phyloP scores from a whole-genome alignment of 1,139 yeast species.

The Torulaspora globosa region DNA sequence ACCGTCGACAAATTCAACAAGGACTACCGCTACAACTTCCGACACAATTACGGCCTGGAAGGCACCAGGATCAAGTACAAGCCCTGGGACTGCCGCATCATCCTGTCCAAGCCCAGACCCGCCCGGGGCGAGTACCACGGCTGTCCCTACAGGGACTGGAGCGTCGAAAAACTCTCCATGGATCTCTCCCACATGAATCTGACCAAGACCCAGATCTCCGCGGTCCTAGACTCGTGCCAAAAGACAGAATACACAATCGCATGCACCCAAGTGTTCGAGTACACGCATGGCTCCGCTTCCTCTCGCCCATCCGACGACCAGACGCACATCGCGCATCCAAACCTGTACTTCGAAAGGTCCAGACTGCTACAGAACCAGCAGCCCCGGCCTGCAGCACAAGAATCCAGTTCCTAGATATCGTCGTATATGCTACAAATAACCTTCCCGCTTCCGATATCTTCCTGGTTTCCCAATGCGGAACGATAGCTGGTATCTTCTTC shows the following conservation, averaged over 20 bases:
- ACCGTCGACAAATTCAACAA: constrained; percentile 75
- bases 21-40: constrained; percentile 80
- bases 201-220: constrained; percentile 54
- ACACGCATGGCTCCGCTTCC: constrained; percentile 45
- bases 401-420: not conserved
- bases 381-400: not conserved
- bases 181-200: constrained; percentile 67
- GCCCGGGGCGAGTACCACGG: constrained; percentile 77
- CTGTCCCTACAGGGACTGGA: constrained; percentile 82
- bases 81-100: constrained; percentile 81
- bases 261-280: constrained; percentile 84
- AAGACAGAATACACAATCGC: constrained; percentile 75
- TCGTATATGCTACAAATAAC: not conserved
- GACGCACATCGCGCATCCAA: constrained; percentile 74
- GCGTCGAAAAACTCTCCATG: constrained; percentile 53
- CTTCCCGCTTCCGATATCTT: not conserved
- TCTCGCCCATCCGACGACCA: constrained; percentile 46
- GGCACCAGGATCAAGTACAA: constrained; percentile 83
- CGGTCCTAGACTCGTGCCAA: constrained; percentile 61
- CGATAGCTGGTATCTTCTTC: not conserved
- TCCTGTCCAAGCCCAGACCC: constrained; percentile 69
- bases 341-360: constrained; percentile 77
- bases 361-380: constrained; percentile 33
- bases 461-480: not conserved
- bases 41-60: constrained; percentile 88